Evolutionary conservation across 768 basidiomycete genomes (phyloP).

Genomic region (Boletus vinaceobasis): DNA sequence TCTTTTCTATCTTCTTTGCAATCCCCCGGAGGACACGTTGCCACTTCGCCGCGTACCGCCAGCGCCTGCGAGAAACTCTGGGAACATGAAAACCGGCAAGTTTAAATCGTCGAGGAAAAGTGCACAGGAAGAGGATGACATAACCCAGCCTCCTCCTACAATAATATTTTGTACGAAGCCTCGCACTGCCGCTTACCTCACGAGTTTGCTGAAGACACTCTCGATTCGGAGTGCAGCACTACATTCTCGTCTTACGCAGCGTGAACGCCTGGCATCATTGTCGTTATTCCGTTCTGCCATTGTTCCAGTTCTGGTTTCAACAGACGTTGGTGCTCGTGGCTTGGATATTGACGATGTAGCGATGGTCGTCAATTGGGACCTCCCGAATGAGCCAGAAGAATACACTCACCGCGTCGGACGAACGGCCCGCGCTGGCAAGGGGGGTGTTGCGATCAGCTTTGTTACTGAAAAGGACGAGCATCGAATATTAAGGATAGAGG

Average conservation of each 20-base stretch:
- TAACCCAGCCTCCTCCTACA: slow-evolving; percentile 84
- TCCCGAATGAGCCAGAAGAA: slow-evolving; percentile 86
- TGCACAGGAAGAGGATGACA: slow-evolving; percentile 42
- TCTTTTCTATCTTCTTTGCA: slow-evolving; percentile 82
- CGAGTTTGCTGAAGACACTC: slow-evolving; percentile 70
- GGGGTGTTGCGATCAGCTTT: slow-evolving; percentile 89
- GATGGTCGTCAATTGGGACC: slow-evolving; percentile 96
- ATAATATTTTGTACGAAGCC: slow-evolving; percentile 91
- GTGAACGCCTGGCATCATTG: slow-evolving; percentile 81
- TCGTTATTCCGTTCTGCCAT: slow-evolving; percentile 81
- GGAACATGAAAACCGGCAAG: slow-evolving; percentile 30
- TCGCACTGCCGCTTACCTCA: slow-evolving; percentile 87
- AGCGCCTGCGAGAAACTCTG: slow-evolving; percentile 30
- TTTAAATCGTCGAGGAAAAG: slow-evolving; percentile 34
- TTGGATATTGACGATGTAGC: slow-evolving; percentile 96
- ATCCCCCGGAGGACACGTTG: slow-evolving; percentile 78
- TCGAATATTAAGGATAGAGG: slow-evolving; percentile 76
- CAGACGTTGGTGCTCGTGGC: slow-evolving; percentile 93
- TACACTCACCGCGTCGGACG: slow-evolving; percentile 95
- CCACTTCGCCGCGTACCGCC: slow-evolving; percentile 65
- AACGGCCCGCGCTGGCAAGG: slow-evolving; percentile 86
- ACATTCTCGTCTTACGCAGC: slow-evolving; percentile 91
- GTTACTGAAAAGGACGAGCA: slow-evolving; percentile 93
- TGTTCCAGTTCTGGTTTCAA: slow-evolving; percentile 89
- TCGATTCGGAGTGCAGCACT: slow-evolving; percentile 83